Conservation (phyloP, 176 grass and related monocot genomes). For the Carex myosuroides region DNA sequence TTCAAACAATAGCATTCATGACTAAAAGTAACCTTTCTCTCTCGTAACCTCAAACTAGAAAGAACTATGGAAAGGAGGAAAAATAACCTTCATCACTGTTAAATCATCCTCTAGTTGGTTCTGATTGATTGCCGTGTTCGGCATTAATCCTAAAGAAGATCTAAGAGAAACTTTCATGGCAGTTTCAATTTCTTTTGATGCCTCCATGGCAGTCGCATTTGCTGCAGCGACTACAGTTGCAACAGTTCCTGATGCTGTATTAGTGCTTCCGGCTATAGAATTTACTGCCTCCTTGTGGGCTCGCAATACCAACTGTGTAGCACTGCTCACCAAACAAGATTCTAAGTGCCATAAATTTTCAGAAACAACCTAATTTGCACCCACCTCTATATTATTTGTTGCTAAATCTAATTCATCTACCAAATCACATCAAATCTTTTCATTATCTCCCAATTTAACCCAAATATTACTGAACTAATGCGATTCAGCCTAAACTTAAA, state of each 20-base stretch:
- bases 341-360: background rate
- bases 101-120: slow-evolving; percentile 79
- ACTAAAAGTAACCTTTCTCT: background rate
- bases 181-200: slow-evolving; percentile 81
- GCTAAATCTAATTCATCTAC: slow-evolving; percentile 4
- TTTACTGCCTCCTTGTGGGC: slow-evolving; percentile 95
- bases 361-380: background rate
- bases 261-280: slow-evolving; percentile 67
- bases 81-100: slow-evolving; percentile 89
- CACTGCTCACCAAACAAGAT: slow-evolving; percentile 39
- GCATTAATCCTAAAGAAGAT: slow-evolving; percentile 57
- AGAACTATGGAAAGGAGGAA: background rate
- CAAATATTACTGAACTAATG: background rate
- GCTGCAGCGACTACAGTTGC: slow-evolving; percentile 90
- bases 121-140: background rate
- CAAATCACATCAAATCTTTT: background rate
- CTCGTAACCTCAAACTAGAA: background rate
- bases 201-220: slow-evolving; percentile 79
- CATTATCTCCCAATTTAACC: background rate
- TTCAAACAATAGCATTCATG: background rate
- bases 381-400: background rate
- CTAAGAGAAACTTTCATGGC: slow-evolving; percentile 84
- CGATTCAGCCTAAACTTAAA: background rate
- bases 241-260: slow-evolving; percentile 69
- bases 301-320: slow-evolving; percentile 75